Percentiles rank a stretch among this genome's conserved stretches.
These are phyloP conservation scores for Globisporangium parvum DNA, from an alignment of 352 stramenopile species.

Conservation along the genomic window DNA sequence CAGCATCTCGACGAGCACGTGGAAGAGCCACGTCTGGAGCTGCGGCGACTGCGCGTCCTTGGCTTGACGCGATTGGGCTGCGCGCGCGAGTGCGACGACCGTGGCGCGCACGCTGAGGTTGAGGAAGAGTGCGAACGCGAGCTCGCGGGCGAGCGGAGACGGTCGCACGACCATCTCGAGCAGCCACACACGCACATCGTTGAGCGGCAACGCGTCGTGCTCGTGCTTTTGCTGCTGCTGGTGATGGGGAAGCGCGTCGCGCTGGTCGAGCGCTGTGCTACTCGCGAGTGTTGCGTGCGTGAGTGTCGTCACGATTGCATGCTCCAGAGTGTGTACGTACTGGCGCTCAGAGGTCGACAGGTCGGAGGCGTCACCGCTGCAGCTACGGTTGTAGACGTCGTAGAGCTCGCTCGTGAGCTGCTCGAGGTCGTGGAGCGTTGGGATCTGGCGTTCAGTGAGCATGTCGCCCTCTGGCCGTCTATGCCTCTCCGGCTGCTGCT, in stretches of 20 bases:
- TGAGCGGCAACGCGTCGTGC: background rate
- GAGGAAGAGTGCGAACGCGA: conserved; percentile 43
- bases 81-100: conserved; percentile 12
- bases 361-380: background rate
- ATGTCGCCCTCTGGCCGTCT: background rate
- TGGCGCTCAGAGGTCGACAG: conserved; percentile 21
- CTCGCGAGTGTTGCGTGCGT: conserved; percentile 6
- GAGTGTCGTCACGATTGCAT: conserved; percentile 18
- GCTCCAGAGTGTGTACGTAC: conserved; percentile 17
- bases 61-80: background rate
- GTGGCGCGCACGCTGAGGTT: conserved; percentile 17
- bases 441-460: background rate
- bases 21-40: conserved; percentile 28
- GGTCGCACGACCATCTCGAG: conserved; percentile 37
- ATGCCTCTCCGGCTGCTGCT: too few species aligned
- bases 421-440: conserved; percentile 21
- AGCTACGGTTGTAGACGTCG: conserved; percentile 18
- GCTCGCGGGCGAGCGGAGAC: conserved; percentile 19
- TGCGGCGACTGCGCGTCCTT: conserved; percentile 4
- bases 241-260: background rate
- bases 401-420: conserved; percentile 29
- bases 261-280: too few species aligned
- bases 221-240: background rate
- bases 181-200: conserved; percentile 26
- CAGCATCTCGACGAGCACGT: conserved; percentile 41